Percentiles rank a stretch among this genome's conserved stretches.
phyloP scores from a whole-genome alignment of 129 eudicot genomes.

The Silybum marianum region DNA sequence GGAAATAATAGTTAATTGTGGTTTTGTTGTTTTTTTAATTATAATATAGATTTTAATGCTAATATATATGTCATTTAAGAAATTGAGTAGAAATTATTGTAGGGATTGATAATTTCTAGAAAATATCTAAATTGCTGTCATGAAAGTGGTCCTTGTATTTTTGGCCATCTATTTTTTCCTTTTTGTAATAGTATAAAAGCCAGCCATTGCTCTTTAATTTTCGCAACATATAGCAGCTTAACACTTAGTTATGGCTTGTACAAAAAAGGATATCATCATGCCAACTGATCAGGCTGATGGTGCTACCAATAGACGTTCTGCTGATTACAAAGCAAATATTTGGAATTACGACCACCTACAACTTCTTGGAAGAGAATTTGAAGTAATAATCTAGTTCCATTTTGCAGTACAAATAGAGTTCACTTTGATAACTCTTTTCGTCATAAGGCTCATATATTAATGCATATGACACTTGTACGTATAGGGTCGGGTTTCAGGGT shows the following conservation, averaged over 20 bases:
- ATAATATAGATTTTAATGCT: no score
- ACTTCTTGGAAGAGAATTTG: slow-evolving; percentile 20
- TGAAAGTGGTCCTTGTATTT: not conserved
- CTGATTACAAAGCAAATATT: slow-evolving; percentile 42
- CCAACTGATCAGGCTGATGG: not conserved
- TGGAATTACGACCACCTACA: slow-evolving; percentile 36
- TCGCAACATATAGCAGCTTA: not conserved
- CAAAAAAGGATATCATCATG: not conserved
- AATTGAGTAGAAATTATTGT: no score
- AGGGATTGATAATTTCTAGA: no score
- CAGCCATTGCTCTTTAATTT: not conserved
- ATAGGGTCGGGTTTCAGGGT: no score
- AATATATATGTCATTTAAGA: no score
- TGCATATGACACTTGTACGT: no score
- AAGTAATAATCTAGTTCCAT: not conserved
- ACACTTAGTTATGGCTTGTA: not conserved
- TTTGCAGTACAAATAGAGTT: not conserved
- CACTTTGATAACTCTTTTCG: no score
- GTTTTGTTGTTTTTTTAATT: no score
- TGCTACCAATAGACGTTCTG: slow-evolving; percentile 11
- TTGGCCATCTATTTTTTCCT: not conserved
- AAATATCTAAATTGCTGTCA: no score
- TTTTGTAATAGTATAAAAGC: not conserved
- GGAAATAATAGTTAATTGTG: no score
- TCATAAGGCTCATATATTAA: no score